Evolutionary conservation across 441 rosid species (phyloP).

Genomic region (Erysimum cheiri): DNA sequence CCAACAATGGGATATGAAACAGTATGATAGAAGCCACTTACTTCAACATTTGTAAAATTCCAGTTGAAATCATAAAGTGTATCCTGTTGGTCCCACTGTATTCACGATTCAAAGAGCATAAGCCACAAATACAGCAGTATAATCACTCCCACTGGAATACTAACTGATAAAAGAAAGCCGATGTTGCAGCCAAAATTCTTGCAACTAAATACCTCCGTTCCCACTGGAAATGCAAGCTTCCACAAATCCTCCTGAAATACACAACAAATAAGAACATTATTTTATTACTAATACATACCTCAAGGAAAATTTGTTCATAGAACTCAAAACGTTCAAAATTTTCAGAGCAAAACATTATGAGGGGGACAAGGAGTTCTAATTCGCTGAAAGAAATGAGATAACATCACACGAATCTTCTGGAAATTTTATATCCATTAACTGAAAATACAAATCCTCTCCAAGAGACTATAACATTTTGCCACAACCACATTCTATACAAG

Average conservation of each 20-base stretch:
- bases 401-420: not conserved
- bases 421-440: not conserved
- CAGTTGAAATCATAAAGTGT: conserved; percentile 66
- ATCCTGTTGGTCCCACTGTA: conserved; percentile 86
- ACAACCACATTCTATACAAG: not conserved
- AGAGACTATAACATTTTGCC: not conserved
- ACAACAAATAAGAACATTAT: conserved; percentile 13
- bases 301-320: not conserved
- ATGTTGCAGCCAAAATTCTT: conserved; percentile 26
- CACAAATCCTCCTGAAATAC: conserved; percentile 78
- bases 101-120: conserved; percentile 19
- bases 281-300: no score
- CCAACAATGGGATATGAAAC: not conserved
- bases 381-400: no score
- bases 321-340: not conserved
- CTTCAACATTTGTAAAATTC: conserved; percentile 88
- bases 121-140: conserved; percentile 22
- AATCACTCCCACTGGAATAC: not conserved
- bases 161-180: not conserved
- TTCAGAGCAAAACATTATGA: not conserved
- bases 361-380: no score
- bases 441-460: not conserved
- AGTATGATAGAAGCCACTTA: conserved; percentile 44
- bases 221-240: conserved; percentile 83
- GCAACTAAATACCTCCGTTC: conserved; percentile 74